Evolutionary conservation across 78 protist species (phyloP).

Genomic region (Blattamonas nauphoetae): DNA sequence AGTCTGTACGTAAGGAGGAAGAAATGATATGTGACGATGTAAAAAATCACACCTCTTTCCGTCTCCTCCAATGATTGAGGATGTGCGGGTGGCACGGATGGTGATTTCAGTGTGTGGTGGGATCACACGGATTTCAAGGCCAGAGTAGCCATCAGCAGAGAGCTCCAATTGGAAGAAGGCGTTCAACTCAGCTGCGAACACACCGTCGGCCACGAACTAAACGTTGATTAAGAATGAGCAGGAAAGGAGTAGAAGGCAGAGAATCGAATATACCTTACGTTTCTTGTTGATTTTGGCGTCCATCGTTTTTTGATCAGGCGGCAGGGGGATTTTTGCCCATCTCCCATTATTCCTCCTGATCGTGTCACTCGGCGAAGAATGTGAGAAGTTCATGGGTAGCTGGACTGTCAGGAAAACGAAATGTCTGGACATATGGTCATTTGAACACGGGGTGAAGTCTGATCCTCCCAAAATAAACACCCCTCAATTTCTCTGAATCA

Average conservation of each 20-base stretch:
- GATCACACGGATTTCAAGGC: conserved; percentile 89
- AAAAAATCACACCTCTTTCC: conserved; percentile 35
- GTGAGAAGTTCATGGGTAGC: too few species aligned
- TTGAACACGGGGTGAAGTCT: too few species aligned
- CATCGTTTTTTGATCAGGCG: not conserved
- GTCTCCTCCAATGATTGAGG: conserved; percentile 82
- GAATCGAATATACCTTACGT: not conserved
- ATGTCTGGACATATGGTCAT: too few species aligned
- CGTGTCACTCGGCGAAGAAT: too few species aligned
- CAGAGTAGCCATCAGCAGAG: conserved; percentile 88
- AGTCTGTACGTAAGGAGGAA: conserved; percentile 61
- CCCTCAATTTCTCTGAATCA: too few species aligned
- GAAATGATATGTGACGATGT: not conserved
- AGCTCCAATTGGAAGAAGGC: conserved; percentile 90
- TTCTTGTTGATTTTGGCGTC: conserved; percentile 1
- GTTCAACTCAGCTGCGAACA: conserved; percentile 97
- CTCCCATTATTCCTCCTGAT: too few species aligned
- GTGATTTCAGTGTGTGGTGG: conserved; percentile 92
- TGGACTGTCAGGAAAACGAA: too few species aligned
- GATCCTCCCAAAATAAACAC: too few species aligned
- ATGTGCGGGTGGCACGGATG: conserved; percentile 94
- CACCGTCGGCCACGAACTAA: conserved; percentile 96
- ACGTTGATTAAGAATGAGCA: not conserved
- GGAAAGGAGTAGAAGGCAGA: not conserved
- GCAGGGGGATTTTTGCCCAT: too few species aligned